A percentile compares a stretch with the other conserved stretches of the same genome.
phyloP scores from a whole-genome alignment of 768 basidiomycete genomes.

The Gelatoporia subvermispora region DNA sequence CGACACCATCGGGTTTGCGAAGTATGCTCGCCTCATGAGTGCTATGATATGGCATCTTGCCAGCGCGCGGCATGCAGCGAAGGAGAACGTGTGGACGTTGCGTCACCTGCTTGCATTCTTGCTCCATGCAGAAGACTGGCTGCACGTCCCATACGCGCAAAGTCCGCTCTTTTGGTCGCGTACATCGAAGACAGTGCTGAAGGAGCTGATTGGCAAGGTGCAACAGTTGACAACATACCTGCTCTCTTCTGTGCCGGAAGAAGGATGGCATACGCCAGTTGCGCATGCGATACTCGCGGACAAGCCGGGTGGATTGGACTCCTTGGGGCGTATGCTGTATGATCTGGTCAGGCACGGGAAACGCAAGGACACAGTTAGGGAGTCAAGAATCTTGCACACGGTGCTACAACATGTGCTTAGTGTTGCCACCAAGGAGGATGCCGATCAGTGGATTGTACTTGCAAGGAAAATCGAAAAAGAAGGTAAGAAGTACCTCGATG shows the following conservation, averaged over 20 bases:
- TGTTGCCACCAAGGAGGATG: constrained; percentile 57
- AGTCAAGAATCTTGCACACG: constrained; percentile 53
- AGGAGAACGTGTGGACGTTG: constrained; percentile 58
- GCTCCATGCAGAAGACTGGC: constrained; percentile 58
- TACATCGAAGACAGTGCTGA: constrained; percentile 30
- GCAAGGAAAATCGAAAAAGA: constrained; percentile 58
- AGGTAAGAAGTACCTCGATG: constrained; percentile 37
- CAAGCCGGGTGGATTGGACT: constrained; percentile 16
- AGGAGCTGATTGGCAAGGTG: constrained; percentile 40
- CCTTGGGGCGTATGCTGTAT: constrained; percentile 27
- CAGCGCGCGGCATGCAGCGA: constrained; percentile 57
- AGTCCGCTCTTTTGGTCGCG: constrained; percentile 45
- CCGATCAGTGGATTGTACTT: constrained; percentile 73
- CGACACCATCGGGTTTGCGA: constrained; percentile 51
- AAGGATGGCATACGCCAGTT: constrained; percentile 45
- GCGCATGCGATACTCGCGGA: constrained; percentile 30
- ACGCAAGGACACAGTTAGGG: constrained; percentile 43
- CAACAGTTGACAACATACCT: constrained; percentile 61
- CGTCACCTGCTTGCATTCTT: constrained; percentile 63
- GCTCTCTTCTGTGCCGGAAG: constrained; percentile 42
- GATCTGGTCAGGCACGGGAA: constrained; percentile 28
- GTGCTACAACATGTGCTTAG: constrained; percentile 58
- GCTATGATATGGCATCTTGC: constrained; percentile 53
- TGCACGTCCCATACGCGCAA: constrained; percentile 43
- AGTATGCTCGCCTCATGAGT: constrained; percentile 58